Base-by-base conservation (phyloP, 306 rosid species). In the Neltuma alba region DNA sequence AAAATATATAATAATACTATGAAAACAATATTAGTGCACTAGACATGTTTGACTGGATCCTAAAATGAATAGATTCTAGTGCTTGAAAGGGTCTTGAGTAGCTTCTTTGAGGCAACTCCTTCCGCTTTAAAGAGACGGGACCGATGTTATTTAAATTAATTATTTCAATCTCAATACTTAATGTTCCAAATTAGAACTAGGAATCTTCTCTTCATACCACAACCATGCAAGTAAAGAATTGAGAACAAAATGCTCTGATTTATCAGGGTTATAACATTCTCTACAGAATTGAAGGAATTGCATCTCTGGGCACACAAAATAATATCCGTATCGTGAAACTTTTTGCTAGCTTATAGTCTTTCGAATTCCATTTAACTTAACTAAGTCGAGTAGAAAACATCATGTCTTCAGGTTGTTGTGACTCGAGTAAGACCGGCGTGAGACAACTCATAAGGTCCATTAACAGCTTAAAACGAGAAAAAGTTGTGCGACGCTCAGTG, bases 221-320 rank as follows among this genome's bases (percentile, higher is more conserved):
- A 73, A 50, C n/a, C 76, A 83, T 61, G 23, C 30, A 27, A 48
- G 69, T n/a, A 83, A 60, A 47, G 31, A 5, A 23, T 25, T 72
- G 44, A 18, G 31, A 83, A 36, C 33, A 60, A 48, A 40, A 68
- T 73, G n/a, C 41, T 21, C 38, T 40, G 21, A 37, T 74, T 18
- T 6, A 42, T 28, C 45, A 25, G 0, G 28, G 21, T 14, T 41
- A 57, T 3, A 44, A 58, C 13, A 31, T 28, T 27, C 20, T 15
- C 57, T 10, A 41, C 70, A 41, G 52, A 55, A 42, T 60, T 41
- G 79, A 75, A 27, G 13, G 13, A 60, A 28, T 40, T 60, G 4
- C 50, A 74, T 74, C 7, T 54, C 4, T 13, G 14, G 3, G 28
- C 54, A 25, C 23, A 40, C 3, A 73, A 57, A 10, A 27, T 70